phyloP scores from a whole-genome alignment of 2,329 filamentous ascomycete genomes.

The Cordyceps fumosorosea region DNA sequence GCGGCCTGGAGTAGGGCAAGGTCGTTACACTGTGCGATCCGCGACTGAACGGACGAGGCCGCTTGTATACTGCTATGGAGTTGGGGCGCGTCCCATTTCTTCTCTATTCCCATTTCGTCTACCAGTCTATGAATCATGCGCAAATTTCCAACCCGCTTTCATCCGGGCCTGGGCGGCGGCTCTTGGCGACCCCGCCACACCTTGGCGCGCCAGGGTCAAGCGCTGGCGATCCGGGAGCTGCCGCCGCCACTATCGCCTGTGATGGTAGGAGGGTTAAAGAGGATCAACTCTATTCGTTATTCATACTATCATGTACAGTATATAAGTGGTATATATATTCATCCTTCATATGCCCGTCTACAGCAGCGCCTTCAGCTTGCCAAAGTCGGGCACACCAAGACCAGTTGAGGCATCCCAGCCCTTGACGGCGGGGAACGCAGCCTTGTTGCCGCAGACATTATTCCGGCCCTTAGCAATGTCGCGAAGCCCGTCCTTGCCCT shows the following conservation, averaged over 20 bases:
- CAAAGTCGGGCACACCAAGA: conserved; percentile 12
- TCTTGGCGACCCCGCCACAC: no score
- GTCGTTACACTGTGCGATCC: neutral
- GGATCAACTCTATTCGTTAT: neutral
- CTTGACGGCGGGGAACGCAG: conserved; percentile 11
- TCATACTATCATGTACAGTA: neutral
- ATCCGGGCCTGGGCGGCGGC: no score
- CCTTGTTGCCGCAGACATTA: conserved; percentile 14
- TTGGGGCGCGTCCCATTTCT: no score
- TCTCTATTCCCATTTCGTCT: no score
- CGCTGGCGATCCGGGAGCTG: no score
- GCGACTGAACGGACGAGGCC: neutral
- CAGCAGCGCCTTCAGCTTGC: conserved; percentile 3
- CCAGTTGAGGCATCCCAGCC: conserved; percentile 22
- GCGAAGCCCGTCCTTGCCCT: conserved; percentile 16
- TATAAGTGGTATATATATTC: neutral
- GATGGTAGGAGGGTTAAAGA: neutral
- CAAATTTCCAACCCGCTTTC: no score
- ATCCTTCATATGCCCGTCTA: neutral
- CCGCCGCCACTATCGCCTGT: neutral
- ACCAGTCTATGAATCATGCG: no score
- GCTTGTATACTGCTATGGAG: neutral
- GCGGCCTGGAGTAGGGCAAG: neutral
- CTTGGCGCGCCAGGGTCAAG: no score
- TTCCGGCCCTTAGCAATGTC: conserved; percentile 18